Percentiles rank a stretch among this genome's conserved stretches.
These are phyloP conservation scores for Metschnikowia colocasiae DNA, from an alignment of 805 yeast species.

Conservation along the genomic window DNA sequence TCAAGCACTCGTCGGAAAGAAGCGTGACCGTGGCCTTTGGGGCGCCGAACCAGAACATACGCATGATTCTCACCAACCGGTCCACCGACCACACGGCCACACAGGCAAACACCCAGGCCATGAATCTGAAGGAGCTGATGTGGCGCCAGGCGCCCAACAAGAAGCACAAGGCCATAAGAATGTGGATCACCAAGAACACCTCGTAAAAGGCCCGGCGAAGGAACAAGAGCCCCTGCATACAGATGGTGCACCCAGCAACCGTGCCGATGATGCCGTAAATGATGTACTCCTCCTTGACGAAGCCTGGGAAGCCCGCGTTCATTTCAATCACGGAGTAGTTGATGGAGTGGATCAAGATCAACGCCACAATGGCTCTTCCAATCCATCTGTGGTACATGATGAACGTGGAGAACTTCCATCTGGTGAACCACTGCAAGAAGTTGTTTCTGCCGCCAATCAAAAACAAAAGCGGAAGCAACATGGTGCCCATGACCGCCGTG, in stretches of 20 bases:
- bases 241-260: conserved; percentile 13
- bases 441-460: conserved; percentile 21
- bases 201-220: conserved; percentile 18
- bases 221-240: conserved; percentile 18
- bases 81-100: conserved; percentile 35
- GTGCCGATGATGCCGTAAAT: conserved; percentile 16
- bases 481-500: conserved; percentile 17
- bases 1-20: conserved; percentile 35
- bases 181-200: conserved; percentile 17
- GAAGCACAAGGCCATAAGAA: conserved; percentile 15
- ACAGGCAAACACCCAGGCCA: conserved; percentile 14
- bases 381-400: conserved; percentile 20
- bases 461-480: conserved; percentile 17
- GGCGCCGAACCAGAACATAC: conserved; percentile 33
- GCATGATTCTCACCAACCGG: conserved; percentile 26
- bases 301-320: not conserved
- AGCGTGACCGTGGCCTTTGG: conserved; percentile 31
- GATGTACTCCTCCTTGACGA: conserved; percentile 11
- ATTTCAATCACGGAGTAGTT: conserved; percentile 10
- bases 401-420: conserved; percentile 20
- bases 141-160: conserved; percentile 19
- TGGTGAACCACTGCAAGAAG: conserved; percentile 19
- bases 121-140: conserved; percentile 9
- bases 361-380: conserved; percentile 15
- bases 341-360: conserved; percentile 17